Conservation (phyloP, 768 basidiomycete genomes). For the Amanita subjunquillea region DNA sequence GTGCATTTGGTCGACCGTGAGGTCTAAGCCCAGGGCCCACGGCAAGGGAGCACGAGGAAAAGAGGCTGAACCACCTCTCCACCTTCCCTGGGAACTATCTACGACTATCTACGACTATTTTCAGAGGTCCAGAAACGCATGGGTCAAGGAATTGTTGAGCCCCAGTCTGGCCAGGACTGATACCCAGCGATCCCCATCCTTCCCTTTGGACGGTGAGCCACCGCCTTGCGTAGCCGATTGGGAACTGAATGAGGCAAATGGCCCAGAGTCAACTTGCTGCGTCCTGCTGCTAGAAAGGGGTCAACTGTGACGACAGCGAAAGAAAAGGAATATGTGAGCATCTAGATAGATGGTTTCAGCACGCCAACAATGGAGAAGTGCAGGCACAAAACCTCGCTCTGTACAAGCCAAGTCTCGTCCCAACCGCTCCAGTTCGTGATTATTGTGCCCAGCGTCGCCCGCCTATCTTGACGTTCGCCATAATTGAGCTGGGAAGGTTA, state of each 20-base stretch:
- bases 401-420: too few relatives aligned
- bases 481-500: not conserved
- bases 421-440: too few relatives aligned
- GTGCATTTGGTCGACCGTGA: not conserved
- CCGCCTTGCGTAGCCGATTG: too few relatives aligned
- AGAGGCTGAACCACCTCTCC: too few relatives aligned
- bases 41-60: too few relatives aligned
- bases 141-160: not conserved
- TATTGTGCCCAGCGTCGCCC: not conserved
- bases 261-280: too few relatives aligned
- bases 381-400: too few relatives aligned
- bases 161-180: not conserved
- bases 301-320: not conserved
- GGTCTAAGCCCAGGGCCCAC: not conserved
- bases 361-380: not conserved
- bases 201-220: not conserved
- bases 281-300: too few relatives aligned
- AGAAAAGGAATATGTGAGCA: not conserved
- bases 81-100: too few relatives aligned
- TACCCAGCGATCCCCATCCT: not conserved
- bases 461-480: not conserved
- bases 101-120: too few relatives aligned
- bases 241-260: too few relatives aligned
- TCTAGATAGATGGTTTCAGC: not conserved
- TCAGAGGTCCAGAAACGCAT: not conserved